A percentile compares a stretch with the other conserved stretches of the same genome.
phyloP scores from a whole-genome alignment of 2,329 filamentous ascomycete species.

The Cladosporium sp. region DNA sequence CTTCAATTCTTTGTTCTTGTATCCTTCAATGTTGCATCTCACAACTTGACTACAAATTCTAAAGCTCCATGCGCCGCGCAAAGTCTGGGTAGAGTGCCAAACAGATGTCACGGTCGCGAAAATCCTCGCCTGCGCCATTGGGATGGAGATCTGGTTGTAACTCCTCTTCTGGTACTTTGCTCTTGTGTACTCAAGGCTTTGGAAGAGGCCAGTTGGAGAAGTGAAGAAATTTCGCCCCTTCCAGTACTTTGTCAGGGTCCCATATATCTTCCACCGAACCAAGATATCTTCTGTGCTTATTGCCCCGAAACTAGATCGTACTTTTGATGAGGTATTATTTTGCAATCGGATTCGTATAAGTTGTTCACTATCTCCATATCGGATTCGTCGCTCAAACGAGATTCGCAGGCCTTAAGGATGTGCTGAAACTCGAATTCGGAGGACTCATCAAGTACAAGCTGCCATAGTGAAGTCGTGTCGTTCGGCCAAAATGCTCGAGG shows the following conservation, averaged over 20 bases:
- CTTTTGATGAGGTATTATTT: constrained; percentile 62
- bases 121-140: constrained; percentile 17
- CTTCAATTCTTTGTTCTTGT: no score
- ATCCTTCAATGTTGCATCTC: no score
- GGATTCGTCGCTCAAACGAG: constrained; percentile 15
- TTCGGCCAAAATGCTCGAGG: constrained; percentile 68
- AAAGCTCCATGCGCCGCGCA: constrained; percentile 19
- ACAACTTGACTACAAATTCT: background rate
- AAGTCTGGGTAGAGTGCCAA: constrained; percentile 30
- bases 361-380: constrained; percentile 52
- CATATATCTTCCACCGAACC: constrained; percentile 41
- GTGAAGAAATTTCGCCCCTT: constrained; percentile 63
- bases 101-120: constrained; percentile 23
- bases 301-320: constrained; percentile 60
- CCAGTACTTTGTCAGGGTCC: constrained; percentile 54
- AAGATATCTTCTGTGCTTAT: constrained; percentile 49
- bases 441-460: constrained; percentile 19
- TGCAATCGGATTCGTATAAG: constrained; percentile 54
- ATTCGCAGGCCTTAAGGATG: constrained; percentile 25
- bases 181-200: constrained; percentile 54
- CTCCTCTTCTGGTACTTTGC: constrained; percentile 32
- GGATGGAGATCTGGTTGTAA: constrained; percentile 38
- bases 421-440: constrained; percentile 13
- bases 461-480: constrained; percentile 30
- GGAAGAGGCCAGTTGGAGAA: constrained; percentile 63